Evolutionary conservation across 2,329 filamentous ascomycete species (phyloP).

Genomic region (Talaromyces pinophilus): DNA sequence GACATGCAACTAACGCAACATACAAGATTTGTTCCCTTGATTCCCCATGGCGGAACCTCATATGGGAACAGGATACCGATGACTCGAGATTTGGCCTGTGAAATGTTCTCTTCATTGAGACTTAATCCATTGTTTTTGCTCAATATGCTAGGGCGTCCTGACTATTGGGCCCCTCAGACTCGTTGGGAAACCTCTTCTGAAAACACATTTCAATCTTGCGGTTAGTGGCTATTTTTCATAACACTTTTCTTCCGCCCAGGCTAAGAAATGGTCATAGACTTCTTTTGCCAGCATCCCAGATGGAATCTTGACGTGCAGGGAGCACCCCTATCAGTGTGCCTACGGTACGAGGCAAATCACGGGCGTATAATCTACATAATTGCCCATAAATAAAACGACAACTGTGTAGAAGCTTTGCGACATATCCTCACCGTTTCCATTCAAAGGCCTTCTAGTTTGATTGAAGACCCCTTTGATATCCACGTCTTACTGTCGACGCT

Average conservation of each 20-base stretch:
- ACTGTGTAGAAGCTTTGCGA: background rate
- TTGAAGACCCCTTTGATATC: background rate
- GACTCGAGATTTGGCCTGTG: background rate
- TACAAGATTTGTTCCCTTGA: background rate
- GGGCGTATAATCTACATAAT: background rate
- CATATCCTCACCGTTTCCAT: background rate
- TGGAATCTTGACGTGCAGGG: background rate
- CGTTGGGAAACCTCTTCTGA: background rate
- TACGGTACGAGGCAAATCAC: background rate
- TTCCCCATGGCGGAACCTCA: background rate
- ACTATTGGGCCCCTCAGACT: background rate
- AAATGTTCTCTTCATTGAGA: background rate
- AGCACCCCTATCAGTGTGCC: background rate
- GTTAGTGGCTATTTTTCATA: background rate
- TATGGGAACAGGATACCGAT: conserved; percentile 8
- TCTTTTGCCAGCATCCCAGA: conserved; percentile 1
- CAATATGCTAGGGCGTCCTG: background rate
- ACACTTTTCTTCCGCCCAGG: background rate
- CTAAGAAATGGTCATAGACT: background rate
- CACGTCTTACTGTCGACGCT: background rate
- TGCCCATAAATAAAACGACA: background rate
- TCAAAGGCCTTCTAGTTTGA: background rate
- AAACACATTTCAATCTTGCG: background rate
- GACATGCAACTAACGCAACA: background rate
- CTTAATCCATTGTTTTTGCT: background rate